Percentiles rank a stretch among this genome's conserved stretches.
Conservation (phyloP, 2,329 filamentous ascomycete genomes). For the Diaporthe aspalathi region DNA sequence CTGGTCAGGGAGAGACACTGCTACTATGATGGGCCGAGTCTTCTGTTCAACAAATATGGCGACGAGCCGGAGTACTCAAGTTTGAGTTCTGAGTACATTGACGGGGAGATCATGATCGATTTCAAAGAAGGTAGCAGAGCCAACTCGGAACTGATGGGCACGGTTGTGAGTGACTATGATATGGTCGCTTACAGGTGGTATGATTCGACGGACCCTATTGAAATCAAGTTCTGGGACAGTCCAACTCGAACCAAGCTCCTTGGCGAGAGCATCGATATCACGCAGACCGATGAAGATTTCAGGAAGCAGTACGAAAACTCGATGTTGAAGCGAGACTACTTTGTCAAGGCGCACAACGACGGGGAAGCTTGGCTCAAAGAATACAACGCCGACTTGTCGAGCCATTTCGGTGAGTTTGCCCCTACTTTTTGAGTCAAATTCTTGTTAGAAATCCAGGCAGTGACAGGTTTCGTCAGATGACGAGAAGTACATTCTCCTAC, state of each 20-base stretch:
- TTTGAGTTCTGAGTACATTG: background rate
- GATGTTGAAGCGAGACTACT: background rate
- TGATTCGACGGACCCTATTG: background rate
- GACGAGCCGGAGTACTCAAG: no score
- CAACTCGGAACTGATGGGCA: background rate
- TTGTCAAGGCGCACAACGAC: background rate
- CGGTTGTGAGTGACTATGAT: background rate
- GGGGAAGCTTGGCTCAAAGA: background rate
- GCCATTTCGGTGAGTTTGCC: background rate
- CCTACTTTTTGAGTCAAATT: background rate
- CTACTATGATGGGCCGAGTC: slow-evolving; percentile 23
- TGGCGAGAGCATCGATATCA: background rate
- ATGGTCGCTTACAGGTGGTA: background rate
- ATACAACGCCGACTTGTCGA: background rate
- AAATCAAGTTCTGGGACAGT: slow-evolving; percentile 4
- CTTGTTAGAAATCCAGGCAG: no score
- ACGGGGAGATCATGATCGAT: slow-evolving; percentile 31
- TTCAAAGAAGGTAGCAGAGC: slow-evolving; percentile 25
- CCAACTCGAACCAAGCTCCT: background rate
- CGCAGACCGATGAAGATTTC: background rate
- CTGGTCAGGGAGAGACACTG: background rate
- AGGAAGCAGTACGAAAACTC: no score
- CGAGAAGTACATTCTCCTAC: background rate
- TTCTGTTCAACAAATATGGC: background rate
- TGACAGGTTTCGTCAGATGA: background rate